Conservation (phyloP, 768 basidiomycete species). For the Asterophora lycoperdoides region DNA sequence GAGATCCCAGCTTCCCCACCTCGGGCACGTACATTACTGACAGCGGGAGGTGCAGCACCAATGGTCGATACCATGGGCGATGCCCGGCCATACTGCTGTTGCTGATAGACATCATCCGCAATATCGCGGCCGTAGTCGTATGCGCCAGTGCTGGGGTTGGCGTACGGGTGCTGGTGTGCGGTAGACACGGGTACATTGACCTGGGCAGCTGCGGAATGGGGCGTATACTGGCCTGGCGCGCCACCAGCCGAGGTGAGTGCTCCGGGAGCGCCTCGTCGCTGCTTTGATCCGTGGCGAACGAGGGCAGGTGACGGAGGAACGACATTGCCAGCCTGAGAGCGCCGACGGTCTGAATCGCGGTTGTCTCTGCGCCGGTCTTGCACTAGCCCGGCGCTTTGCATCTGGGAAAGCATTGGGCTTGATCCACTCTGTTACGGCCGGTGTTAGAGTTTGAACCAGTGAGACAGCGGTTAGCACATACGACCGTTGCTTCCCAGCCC, state of each 20-base stretch:
- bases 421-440: constrained; percentile 41
- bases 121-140: constrained; percentile 51
- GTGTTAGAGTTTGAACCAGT: constrained; percentile 4
- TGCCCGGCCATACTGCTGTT: constrained; percentile 67
- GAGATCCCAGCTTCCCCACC: constrained; percentile 67
- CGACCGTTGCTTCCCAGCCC: constrained; percentile 87
- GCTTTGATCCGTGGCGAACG: constrained; percentile 72
- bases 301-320: constrained; percentile 75
- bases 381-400: constrained; percentile 49
- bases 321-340: constrained; percentile 53
- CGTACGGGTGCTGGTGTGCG: constrained; percentile 69
- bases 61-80: constrained; percentile 79
- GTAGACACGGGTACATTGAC: constrained; percentile 65
- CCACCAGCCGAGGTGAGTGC: constrained; percentile 53
- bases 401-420: constrained; percentile 61
- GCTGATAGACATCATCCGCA: constrained; percentile 56
- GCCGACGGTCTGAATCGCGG: constrained; percentile 60
- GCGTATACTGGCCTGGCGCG: constrained; percentile 55
- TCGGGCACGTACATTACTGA: constrained; percentile 68
- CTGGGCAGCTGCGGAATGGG: constrained; percentile 73
- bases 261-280: constrained; percentile 52
- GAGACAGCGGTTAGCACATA: constrained; percentile 32
- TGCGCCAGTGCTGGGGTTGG: constrained; percentile 50
- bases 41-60: constrained; percentile 63
- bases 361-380: constrained; percentile 61